These are phyloP conservation scores for Fraxinus pennsylvanica DNA, from an alignment of 257 asterid species.

Conservation along the genomic window DNA sequence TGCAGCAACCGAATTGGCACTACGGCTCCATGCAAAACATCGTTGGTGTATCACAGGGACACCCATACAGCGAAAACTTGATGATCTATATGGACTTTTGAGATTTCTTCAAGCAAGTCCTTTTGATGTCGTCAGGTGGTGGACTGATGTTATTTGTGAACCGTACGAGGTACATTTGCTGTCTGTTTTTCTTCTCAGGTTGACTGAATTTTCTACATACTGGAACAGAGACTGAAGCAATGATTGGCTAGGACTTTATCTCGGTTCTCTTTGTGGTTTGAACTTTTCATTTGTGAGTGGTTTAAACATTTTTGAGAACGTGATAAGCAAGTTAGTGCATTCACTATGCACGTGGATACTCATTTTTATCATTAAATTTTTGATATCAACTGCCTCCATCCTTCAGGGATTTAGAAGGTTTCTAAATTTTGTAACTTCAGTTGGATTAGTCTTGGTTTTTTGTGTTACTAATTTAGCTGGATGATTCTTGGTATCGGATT, in stretches of 20 bases:
- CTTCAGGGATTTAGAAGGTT: background rate
- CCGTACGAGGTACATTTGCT: constrained; percentile 65
- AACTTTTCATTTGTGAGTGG: constrained; percentile 4
- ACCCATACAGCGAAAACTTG: constrained; percentile 93
- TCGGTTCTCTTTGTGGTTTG: constrained; percentile 7
- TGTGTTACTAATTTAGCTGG: background rate
- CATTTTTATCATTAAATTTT: background rate
- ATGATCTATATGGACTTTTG: constrained; percentile 87
- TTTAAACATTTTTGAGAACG: background rate
- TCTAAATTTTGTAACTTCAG: background rate
- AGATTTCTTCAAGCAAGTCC: constrained; percentile 86
- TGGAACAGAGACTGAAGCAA: constrained; percentile 11
- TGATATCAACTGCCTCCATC: background rate
- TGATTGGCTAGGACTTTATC: background rate
- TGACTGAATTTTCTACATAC: constrained; percentile 12
- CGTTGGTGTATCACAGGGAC: constrained; percentile 99
- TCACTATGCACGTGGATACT: background rate
- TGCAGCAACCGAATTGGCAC: constrained; percentile 86
- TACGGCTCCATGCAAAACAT: constrained; percentile 80
- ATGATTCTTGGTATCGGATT: background rate
- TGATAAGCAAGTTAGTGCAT: background rate
- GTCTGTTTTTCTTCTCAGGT: constrained; percentile 13
- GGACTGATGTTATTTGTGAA: constrained; percentile 82
- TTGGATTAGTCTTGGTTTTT: background rate
- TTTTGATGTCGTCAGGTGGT: constrained; percentile 80